A percentile compares a stretch with the other conserved stretches of the same genome.
Evolutionary conservation across 2,329 filamentous ascomycete species (phyloP).

Genomic region (Hypoxylon sp.): DNA sequence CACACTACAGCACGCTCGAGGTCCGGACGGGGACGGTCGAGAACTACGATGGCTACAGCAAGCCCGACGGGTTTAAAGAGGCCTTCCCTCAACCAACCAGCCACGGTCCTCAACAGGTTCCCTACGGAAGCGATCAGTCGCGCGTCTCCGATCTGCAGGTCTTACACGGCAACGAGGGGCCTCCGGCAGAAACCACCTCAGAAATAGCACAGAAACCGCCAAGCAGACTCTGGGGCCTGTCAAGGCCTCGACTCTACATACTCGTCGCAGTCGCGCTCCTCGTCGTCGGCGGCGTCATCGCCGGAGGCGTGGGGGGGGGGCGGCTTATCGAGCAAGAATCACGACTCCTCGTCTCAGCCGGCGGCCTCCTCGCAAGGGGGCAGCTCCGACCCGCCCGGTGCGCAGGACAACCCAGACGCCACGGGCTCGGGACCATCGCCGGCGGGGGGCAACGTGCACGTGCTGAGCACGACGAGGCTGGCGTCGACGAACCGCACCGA

Average conservation of each 20-base stretch:
- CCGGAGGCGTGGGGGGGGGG: slow-evolving; percentile 32
- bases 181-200: not conserved
- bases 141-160: slow-evolving; percentile 8
- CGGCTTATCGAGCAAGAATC: slow-evolving; percentile 13
- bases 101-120: slow-evolving; percentile 6
- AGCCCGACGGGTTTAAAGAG: slow-evolving; percentile 5
- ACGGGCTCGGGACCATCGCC: not conserved
- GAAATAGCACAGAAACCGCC: not conserved
- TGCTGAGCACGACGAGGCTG: slow-evolving; percentile 33
- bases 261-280: slow-evolving; percentile 12
- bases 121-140: slow-evolving; percentile 7
- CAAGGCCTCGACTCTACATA: slow-evolving; percentile 26
- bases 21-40: not conserved
- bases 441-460: slow-evolving; percentile 15
- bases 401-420: not conserved
- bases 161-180: not conserved
- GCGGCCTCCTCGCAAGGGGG: too few species aligned
- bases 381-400: too few species aligned
- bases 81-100: not conserved
- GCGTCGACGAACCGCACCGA: slow-evolving; percentile 39
- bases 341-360: too few species aligned
- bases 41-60: not conserved
- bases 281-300: slow-evolving; percentile 28
- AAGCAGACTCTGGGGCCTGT: slow-evolving; percentile 28
- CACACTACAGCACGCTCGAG: slow-evolving; percentile 25